Base-by-base conservation (phyloP, 148 eudicot genomes). In the Pharnaceum exiguum region DNA sequence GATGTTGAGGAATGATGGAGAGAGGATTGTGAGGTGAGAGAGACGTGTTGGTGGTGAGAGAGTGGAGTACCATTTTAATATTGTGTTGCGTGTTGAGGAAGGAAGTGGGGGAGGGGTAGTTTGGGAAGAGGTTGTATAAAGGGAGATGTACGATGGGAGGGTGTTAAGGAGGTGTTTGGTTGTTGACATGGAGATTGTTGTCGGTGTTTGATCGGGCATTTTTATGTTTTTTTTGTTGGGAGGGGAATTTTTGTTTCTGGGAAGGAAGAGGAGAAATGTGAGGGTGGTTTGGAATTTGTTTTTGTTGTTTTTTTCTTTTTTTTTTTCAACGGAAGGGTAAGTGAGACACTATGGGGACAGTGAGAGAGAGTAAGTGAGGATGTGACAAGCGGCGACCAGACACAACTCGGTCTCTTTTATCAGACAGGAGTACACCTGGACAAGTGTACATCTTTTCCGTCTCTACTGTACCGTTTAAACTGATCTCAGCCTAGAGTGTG, bases 91-190 rank as follows among this genome's bases (percentile, higher is more conserved):
- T 4, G 68, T 71, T 13, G 75, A 27, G 55, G 53, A 43, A 7
- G 77, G 44, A 43, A 55, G 24, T n/a, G 62, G 27, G 9, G 48
- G 42, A 4, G 25, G 57, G 13, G 28, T 39, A 35, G 42, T 16
- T 11, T 5, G 68, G 63, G 52, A 4, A 67, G 65, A 4, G 76
- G 37, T 46, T 78, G 57, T 77, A 83, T 85, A 93, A 51, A 93
- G 77, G 53, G 96, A 85, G 76, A 93, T 79, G 81, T 88, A 90
- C 6, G 99, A 74, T 32, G 96, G 93, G 58, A 93, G 83, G 4
- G 82, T 72, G 75, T 83, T 95, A 46, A 82, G 44, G 40, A 93
- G 59, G 42, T 81, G 88, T 29, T 79, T 79, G 18, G 96, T 82
- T 17, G 59, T 49, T 62, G 37, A n/a, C 8, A 12, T 50, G 59